These are phyloP conservation scores for Dothiorella sarmentorum DNA, from an alignment of 2,329 filamentous ascomycete genomes.

Conservation along the genomic window DNA sequence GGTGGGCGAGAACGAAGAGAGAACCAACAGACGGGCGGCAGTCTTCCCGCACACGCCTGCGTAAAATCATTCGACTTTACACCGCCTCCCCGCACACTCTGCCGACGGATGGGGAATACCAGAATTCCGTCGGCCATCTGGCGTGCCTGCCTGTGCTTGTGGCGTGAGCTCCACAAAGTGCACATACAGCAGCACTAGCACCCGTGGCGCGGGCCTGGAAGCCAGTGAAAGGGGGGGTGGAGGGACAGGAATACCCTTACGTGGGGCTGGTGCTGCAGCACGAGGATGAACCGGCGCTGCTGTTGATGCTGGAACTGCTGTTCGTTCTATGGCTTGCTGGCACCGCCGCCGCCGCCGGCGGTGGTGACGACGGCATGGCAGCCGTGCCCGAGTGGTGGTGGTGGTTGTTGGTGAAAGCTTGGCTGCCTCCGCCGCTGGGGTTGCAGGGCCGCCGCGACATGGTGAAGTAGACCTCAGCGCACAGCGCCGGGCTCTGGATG, in stretches of 20 bases:
- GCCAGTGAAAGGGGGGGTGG: no score
- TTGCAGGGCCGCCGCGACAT: constrained; percentile 8
- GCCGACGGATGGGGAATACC: neutral
- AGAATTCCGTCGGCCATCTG: neutral
- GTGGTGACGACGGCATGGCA: neutral
- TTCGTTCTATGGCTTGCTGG: neutral
- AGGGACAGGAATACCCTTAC: neutral
- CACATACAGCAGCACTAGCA: no score
- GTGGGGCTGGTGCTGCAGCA: constrained; percentile 6
- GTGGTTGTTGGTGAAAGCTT: no score
- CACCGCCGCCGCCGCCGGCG: neutral
- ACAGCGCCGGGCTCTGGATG: constrained; percentile 13
- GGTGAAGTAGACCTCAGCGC: constrained; percentile 16
- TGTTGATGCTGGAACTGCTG: neutral
- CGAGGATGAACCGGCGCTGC: neutral
- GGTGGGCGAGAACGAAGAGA: neutral
- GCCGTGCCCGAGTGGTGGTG: neutral
- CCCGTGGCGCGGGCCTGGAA: neutral
- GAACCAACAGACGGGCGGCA: neutral
- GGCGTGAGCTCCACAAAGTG: neutral
- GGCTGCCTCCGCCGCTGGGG: neutral
- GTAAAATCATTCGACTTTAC: neutral
- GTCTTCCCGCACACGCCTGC: neutral
- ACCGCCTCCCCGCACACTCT: neutral
- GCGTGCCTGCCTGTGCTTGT: neutral